Evolutionary conservation across 805 yeast species (phyloP).

Genomic region (Zygotorulaspora danielsina): DNA sequence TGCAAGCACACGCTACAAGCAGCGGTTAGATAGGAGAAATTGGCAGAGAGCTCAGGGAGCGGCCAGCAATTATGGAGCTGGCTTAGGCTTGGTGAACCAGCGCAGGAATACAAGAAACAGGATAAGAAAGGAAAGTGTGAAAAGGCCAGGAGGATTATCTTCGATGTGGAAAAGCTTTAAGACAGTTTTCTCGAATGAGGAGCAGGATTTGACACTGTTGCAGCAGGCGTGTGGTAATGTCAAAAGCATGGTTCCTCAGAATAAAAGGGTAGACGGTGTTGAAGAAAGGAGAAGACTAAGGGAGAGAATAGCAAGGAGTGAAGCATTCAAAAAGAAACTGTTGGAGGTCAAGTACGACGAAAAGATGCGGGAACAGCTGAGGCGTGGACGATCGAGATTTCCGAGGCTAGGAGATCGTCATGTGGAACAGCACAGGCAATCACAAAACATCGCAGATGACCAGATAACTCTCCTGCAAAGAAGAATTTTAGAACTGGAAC

Average conservation of each 20-base stretch:
- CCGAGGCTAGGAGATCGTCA: slow-evolving; percentile 1
- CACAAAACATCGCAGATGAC: slow-evolving; percentile 15
- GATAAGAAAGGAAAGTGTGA: slow-evolving; percentile 3
- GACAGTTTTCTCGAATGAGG: slow-evolving; percentile 22
- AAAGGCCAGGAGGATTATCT: slow-evolving; percentile 3
- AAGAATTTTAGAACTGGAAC: slow-evolving; percentile 15
- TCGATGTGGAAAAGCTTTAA: slow-evolving; percentile 9
- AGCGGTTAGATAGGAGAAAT: slow-evolving; percentile 8
- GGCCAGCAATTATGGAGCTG: too few relatives aligned
- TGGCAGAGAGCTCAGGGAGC: slow-evolving; percentile 2
- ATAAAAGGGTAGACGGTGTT: slow-evolving; percentile 5
- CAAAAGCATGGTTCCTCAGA: slow-evolving; percentile 9
- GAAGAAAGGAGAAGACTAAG: slow-evolving; percentile 15
- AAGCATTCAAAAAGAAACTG: slow-evolving; percentile 29
- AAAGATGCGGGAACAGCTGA: slow-evolving; percentile 23
- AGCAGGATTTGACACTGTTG: slow-evolving; percentile 22
- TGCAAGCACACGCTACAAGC: slow-evolving; percentile 6
- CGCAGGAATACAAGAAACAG: slow-evolving; percentile 1
- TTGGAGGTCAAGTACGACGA: slow-evolving; percentile 30
- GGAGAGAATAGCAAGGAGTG: slow-evolving; percentile 27
- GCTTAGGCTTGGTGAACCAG: neutral
- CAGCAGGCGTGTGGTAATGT: slow-evolving; percentile 21
- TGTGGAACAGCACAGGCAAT: neutral
- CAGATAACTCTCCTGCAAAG: slow-evolving; percentile 18
- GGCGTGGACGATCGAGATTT: slow-evolving; percentile 20